phyloP scores from a whole-genome alignment of 768 basidiomycete species.

The Tricholoma saponaceum region DNA sequence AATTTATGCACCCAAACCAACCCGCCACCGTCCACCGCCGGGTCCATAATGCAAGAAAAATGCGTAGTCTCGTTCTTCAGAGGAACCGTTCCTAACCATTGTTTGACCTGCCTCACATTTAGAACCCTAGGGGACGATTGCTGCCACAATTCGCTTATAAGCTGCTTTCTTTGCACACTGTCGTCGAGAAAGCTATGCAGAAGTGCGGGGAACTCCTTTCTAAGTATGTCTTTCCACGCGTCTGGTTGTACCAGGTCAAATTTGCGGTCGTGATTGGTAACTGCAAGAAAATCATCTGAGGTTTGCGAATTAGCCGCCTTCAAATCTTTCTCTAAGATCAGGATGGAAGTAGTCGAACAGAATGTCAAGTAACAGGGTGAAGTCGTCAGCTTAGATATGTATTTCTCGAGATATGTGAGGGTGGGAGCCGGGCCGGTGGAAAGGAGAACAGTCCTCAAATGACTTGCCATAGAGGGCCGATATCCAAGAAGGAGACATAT shows the following conservation, averaged over 20 bases:
- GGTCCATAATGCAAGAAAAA: neutral
- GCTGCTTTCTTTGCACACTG: neutral
- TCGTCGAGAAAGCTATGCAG: neutral
- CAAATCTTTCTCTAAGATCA: neutral
- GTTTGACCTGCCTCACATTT: neutral
- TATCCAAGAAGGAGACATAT: neutral
- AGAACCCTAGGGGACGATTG: neutral
- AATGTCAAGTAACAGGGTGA: neutral
- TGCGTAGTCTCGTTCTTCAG: neutral
- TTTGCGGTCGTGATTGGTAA: neutral
- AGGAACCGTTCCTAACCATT: neutral
- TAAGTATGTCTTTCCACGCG: neutral
- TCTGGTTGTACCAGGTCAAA: neutral
- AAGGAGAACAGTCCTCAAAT: neutral
- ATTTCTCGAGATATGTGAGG: neutral
- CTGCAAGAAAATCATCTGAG: neutral
- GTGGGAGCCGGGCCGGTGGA: neutral
- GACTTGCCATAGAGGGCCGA: neutral
- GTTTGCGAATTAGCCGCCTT: neutral
- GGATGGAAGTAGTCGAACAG: neutral
- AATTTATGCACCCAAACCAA: neutral
- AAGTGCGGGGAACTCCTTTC: neutral
- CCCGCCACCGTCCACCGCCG: neutral
- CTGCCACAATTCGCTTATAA: neutral
- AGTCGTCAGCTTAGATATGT: neutral